Evolutionary conservation across 768 basidiomycete species (phyloP), one percentile per base, ranked within the genome.

Genomic region (Mycena belliarum): DNA sequence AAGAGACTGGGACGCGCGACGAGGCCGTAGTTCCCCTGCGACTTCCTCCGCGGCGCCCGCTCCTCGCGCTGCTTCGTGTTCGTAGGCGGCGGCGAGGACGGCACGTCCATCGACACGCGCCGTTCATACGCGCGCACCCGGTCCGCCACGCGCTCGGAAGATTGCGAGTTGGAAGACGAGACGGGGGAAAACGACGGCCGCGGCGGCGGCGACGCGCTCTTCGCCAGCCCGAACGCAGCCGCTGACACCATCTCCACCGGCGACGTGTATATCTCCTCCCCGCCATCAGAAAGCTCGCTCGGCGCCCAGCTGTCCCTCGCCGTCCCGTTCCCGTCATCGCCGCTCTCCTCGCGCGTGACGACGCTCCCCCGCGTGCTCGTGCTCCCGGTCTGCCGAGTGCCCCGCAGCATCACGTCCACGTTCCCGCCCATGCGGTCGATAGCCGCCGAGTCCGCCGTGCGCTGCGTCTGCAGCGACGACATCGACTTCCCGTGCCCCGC

Each of bases 391-490:
- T 74, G 71, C 52, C 73, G 69, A 37, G 68, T 65, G 32, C 72
- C 63, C 35, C 81, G 75, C 72, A 90, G 86, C 33, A 86, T 79
- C 42, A 93, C 86, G 71, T 89, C 86, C 80, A 91, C 84, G 35
- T 73, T 79, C 25, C 78, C 83, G 2, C 81, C 87, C 65, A 91
- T 79, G 54, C 77, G 74, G 64, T 91, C 90, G 53, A 89, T 81
- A 10, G 77, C 79, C 49, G 82, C 87, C 28, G 89, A 85, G 67
- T 91, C 82, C 9, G 88, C 83, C 14, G 91, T 91, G 46, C 66
- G 47, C 68, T 82, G 79, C 10, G 85, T 84, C 38, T 74, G 68
- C 67, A 83, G 57, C 65, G 89, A 79, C 68, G 84, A 72, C 79
- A 76, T 62, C 69, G 88, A 79, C 65, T 79, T 79, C 43, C 76